Evolutionary conservation across 257 asterid genomes (phyloP), one percentile per base, ranked within the genome.

Genomic region (Solanum pinnatisectum): DNA sequence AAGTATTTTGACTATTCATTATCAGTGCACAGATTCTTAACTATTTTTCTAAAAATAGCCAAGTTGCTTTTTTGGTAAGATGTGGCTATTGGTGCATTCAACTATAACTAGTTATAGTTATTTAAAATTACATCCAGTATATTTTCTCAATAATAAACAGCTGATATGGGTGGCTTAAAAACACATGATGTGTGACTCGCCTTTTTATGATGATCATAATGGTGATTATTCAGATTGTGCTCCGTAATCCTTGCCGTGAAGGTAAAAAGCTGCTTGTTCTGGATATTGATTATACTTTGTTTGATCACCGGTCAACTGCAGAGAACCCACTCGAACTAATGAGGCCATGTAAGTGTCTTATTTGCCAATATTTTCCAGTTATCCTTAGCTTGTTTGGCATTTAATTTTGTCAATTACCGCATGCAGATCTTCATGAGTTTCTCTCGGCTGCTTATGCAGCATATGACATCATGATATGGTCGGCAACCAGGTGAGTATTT

Each of bases 391-490:
- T 87, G 85, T 70, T 81, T 22, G 73, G 68, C 11, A 32, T 32
- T 36, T 40, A 56, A 85, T 49, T 42, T 77, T 71, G 88, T 35
- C 78, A 71, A 83, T 88, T 37, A 46, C 81, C 36, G 86, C 23
- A 23, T 87, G 87, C 96, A 97, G 99, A 95, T 93, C 99, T 97
- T 91, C 99, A 97, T 83, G 99, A 96, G 90, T 97, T 97, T 91
- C 99, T 97, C 63, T 84, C 96, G 7, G 98, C 99, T 49, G 98
- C 88, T 77, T 97, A 97, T 91, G 93, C 99, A 2, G 98, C 95
- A 87, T 97, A 95, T 85, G 99, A 97, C 90, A 97, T 97, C 91
- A 96, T 97, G 92, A 96, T 97, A 92, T 96, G 99, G 99, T 97
- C 98, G 70, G 99, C 99, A 63, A 96, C 98, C 90, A 94, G 95